These are phyloP conservation scores for Annona squamosa DNA, from an alignment of 164 flowering plant genomes.

Conservation along the genomic window DNA sequence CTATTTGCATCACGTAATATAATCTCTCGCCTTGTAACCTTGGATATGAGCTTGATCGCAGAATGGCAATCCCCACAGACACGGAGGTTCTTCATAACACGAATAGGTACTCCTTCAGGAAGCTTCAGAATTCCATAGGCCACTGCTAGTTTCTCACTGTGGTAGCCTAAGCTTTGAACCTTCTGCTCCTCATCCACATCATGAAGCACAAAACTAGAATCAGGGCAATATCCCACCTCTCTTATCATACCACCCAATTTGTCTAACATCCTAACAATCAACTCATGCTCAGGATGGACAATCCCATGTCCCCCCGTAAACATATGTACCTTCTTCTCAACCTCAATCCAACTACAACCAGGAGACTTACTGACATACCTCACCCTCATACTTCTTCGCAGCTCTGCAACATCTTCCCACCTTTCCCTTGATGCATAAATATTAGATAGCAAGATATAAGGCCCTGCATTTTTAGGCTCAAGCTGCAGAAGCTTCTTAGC, in stretches of 20 bases:
- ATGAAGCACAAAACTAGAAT: slow-evolving; percentile 62
- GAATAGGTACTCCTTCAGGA: slow-evolving; percentile 56
- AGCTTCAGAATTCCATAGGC: slow-evolving; percentile 69
- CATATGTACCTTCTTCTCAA: slow-evolving; percentile 67
- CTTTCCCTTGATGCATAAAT: slow-evolving; percentile 62
- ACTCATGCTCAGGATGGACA: slow-evolving; percentile 44
- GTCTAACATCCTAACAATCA: slow-evolving; percentile 49
- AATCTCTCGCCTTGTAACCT: slow-evolving; percentile 57
- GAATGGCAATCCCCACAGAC: slow-evolving; percentile 87
- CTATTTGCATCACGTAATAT: slow-evolving; percentile 76
- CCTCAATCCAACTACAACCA: slow-evolving; percentile 87
- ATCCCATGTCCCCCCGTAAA: slow-evolving; percentile 55
- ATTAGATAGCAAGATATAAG: slow-evolving; percentile 58
- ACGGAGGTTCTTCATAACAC: slow-evolving; percentile 82
- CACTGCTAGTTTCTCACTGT: slow-evolving; percentile 79
- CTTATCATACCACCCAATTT: slow-evolving; percentile 39
- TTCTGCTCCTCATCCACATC: slow-evolving; percentile 89
- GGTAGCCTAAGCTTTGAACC: slow-evolving; percentile 44
- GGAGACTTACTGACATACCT: slow-evolving; percentile 56
- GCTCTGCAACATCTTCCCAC: slow-evolving; percentile 53
- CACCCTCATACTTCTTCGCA: slow-evolving; percentile 49
- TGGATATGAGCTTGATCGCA: slow-evolving; percentile 62
- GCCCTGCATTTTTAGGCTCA: slow-evolving; percentile 70
- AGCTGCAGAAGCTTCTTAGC: slow-evolving; percentile 58
- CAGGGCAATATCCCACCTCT: slow-evolving; percentile 71